Conservation (phyloP, 1,284 basidiomycete species). For the Caloboletus inedulis region DNA sequence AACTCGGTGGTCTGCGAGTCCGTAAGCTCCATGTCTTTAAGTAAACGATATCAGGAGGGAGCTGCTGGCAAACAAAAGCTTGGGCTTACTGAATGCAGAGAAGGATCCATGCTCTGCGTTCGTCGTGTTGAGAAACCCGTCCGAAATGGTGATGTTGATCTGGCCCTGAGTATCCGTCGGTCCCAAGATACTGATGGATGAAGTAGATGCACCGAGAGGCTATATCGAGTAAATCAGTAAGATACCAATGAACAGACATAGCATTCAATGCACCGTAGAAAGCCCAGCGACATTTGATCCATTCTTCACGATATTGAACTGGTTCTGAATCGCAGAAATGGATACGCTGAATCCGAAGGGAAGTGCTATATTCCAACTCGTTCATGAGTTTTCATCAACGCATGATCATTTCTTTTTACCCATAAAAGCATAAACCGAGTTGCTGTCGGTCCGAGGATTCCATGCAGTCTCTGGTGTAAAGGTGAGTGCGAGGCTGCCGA, state of each 20-base stretch:
- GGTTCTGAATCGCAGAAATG: conserved; percentile 67
- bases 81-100: conserved; percentile 52
- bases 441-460: conserved; percentile 56
- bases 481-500: conserved; percentile 58
- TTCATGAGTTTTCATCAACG: not conserved
- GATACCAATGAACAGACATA: conserved; percentile 1
- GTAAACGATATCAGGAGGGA: conserved; percentile 2
- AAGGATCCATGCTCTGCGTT: conserved; percentile 51
- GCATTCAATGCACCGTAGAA: conserved; percentile 45
- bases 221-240: conserved; percentile 26
- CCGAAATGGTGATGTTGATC: conserved; percentile 62
- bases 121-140: conserved; percentile 53
- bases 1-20: conserved; percentile 48
- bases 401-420: conserved; percentile 34
- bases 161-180: conserved; percentile 60
- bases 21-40: conserved; percentile 51
- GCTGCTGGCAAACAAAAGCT: not conserved
- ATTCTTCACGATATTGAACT: conserved; percentile 58
- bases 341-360: conserved; percentile 75
- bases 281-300: conserved; percentile 51
- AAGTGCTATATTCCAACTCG: conserved; percentile 41
- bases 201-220: conserved; percentile 60
- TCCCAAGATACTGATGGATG: conserved; percentile 49
- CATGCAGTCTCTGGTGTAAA: conserved; percentile 60
- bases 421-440: conserved; percentile 57